These are phyloP conservation scores for Suillus plorans DNA, from an alignment of 768 basidiomycete genomes.

Conservation along the genomic window DNA sequence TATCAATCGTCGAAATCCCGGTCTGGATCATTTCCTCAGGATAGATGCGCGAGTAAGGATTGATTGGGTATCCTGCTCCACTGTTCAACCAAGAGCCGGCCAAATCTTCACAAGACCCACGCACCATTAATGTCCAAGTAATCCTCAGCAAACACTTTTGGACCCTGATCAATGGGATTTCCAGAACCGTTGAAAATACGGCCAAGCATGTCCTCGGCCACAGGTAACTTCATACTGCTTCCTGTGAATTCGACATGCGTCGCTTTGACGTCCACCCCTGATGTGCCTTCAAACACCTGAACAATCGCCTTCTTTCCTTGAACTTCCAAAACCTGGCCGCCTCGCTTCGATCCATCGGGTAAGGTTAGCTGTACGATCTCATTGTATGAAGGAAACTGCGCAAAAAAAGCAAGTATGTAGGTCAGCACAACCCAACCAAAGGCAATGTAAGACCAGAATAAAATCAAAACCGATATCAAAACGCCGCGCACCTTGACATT, in stretches of 20 bases:
- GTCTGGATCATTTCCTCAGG: constrained; percentile 99
- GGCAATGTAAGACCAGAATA: neutral
- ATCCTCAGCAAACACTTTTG: constrained; percentile 98
- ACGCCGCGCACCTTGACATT: constrained; percentile 83
- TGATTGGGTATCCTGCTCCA: constrained; percentile 88
- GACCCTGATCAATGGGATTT: constrained; percentile 96
- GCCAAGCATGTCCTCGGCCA: constrained; percentile 98
- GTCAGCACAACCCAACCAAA: constrained; percentile 15
- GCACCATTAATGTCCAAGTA: constrained; percentile 98
- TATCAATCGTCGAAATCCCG: constrained; percentile 97
- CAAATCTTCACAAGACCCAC: constrained; percentile 23
- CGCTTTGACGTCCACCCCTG: constrained; percentile 95
- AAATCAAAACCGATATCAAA: neutral
- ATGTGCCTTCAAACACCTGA: constrained; percentile 98
- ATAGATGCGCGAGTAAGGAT: constrained; percentile 97
- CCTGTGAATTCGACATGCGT: constrained; percentile 99
- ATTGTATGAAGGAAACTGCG: constrained; percentile 94
- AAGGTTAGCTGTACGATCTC: constrained; percentile 96
- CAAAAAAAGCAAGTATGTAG: constrained; percentile 5
- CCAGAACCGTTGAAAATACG: constrained; percentile 99
- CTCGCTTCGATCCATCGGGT: constrained; percentile 92
- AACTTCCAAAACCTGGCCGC: constrained; percentile 97
- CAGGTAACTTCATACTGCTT: constrained; percentile 97
- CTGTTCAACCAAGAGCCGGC: constrained; percentile 10
- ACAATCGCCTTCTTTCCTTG: constrained; percentile 99